Evolutionary conservation across 2,329 filamentous ascomycete genomes (phyloP).

Genomic region (Cordyceps pruinosa): DNA sequence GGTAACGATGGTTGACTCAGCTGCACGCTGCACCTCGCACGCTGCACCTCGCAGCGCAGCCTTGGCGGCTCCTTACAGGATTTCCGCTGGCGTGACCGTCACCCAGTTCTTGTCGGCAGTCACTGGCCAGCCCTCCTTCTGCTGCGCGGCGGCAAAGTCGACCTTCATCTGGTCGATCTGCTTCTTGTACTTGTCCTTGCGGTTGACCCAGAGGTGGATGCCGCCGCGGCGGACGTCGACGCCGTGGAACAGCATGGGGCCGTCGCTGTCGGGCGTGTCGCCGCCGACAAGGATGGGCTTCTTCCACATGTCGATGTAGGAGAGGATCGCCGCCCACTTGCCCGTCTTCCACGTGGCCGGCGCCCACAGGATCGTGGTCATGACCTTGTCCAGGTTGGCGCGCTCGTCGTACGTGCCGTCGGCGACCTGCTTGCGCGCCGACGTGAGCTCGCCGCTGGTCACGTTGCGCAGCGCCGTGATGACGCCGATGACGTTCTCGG

Average conservation of each 20-base stretch:
- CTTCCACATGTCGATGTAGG: conserved; percentile 38
- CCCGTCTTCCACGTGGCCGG: conserved; percentile 38
- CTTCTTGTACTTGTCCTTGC: conserved; percentile 27
- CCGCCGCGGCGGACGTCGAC: conserved; percentile 35
- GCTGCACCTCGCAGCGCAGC: not conserved
- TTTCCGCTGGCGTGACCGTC: conserved; percentile 32
- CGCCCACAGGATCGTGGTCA: conserved; percentile 36
- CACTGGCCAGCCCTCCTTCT: conserved; percentile 28
- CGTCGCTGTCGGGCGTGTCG: conserved; percentile 38
- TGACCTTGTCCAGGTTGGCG: conserved; percentile 32
- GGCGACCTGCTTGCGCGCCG: conserved; percentile 33
- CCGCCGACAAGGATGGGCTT: conserved; percentile 34
- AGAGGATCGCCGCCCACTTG: conserved; percentile 37
- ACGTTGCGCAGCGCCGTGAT: conserved; percentile 29
- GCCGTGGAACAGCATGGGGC: conserved; percentile 38
- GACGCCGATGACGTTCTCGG: conserved; percentile 38
- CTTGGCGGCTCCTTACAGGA: conserved; percentile 22
- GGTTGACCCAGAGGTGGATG: conserved; percentile 36
- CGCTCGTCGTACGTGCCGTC: conserved; percentile 28
- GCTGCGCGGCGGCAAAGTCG: conserved; percentile 27
- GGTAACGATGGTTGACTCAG: not conserved
- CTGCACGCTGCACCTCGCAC: too few species aligned
- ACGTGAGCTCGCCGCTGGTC: conserved; percentile 25
- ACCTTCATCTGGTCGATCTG: conserved; percentile 32
- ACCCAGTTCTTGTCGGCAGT: conserved; percentile 41